Percentiles rank a stretch among this genome's conserved stretches.
Evolutionary conservation across 169 alveolate genomes (phyloP).

Genomic region (Eimeria necatrix): DNA sequence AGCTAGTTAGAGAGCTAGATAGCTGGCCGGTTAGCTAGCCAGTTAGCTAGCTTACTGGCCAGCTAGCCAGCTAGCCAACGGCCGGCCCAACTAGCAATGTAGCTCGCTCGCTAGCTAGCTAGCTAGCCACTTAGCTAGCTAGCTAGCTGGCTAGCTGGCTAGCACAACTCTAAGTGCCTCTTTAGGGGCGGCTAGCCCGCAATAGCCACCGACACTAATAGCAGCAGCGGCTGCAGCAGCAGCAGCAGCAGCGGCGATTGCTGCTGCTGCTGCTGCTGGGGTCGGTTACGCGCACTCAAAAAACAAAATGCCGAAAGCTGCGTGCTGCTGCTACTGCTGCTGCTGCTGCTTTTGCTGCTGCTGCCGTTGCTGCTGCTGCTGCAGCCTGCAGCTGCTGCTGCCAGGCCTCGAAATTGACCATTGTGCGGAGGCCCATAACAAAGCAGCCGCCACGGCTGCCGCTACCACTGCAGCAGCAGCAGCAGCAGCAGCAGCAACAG

Average conservation of each 20-base stretch:
- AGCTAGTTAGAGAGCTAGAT: not conserved
- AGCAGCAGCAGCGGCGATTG: not conserved
- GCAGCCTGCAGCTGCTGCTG: slow-evolving; percentile 35
- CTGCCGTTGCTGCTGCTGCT: not conserved
- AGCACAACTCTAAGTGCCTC: too few relatives aligned
- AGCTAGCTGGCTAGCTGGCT: slow-evolving; percentile 21
- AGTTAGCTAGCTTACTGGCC: not conserved
- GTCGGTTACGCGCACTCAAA: slow-evolving; percentile 7
- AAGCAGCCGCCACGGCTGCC: not conserved
- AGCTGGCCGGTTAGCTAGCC: not conserved
- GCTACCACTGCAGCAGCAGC: slow-evolving; percentile 14
- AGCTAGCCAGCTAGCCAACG: not conserved
- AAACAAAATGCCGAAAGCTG: not conserved
- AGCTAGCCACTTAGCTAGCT: not conserved
- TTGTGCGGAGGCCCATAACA: too few relatives aligned
- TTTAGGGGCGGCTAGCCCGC: too few relatives aligned
- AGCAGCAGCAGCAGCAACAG: slow-evolving; percentile 12
- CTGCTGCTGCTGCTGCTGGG: slow-evolving; percentile 11
- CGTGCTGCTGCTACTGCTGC: slow-evolving; percentile 5
- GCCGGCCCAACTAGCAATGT: not conserved
- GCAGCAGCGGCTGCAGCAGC: slow-evolving; percentile 1
- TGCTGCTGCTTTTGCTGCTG: not conserved
- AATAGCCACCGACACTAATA: not conserved
- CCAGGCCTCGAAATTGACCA: too few relatives aligned
- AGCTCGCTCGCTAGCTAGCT: not conserved